These are phyloP conservation scores for Cyberlindnera bimundalis DNA, from an alignment of 805 yeast species.

Conservation along the genomic window DNA sequence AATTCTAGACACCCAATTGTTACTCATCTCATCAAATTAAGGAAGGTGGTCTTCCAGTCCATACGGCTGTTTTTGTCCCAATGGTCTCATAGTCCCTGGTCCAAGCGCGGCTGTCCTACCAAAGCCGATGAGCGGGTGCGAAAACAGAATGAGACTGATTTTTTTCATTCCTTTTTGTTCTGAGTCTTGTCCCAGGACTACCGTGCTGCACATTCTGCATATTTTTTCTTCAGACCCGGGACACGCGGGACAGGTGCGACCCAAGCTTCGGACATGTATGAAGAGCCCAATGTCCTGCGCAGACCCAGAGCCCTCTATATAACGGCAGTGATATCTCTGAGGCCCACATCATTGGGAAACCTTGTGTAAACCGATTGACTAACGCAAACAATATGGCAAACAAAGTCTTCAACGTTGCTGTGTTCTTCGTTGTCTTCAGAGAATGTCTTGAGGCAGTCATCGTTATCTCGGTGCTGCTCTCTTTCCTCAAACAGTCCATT, in stretches of 20 bases:
- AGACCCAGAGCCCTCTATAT: slow-evolving; percentile 1
- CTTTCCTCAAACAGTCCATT: slow-evolving; percentile 87
- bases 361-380: neutral
- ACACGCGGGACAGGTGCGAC: neutral
- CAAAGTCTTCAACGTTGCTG: slow-evolving; percentile 38
- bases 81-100: too few species aligned
- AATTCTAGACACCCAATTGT: too few species aligned
- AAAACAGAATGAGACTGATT: too few species aligned
- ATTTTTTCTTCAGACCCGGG: too few species aligned
- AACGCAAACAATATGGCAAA: slow-evolving; percentile 6
- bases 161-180: too few species aligned
- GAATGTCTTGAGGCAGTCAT: slow-evolving; percentile 92
- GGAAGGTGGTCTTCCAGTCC: too few species aligned
- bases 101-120: too few species aligned
- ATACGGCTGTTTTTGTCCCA: too few species aligned
- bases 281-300: neutral
- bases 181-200: too few species aligned
- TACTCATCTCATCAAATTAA: too few species aligned
- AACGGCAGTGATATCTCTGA: slow-evolving; percentile 3
- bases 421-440: slow-evolving; percentile 89
- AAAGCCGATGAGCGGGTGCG: too few species aligned
- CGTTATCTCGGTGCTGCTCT: slow-evolving; percentile 85
- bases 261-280: neutral
- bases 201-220: too few species aligned
- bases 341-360: neutral